A percentile compares a stretch with the other conserved stretches of the same genome.
These are phyloP conservation scores for Phytophthora nicotianae DNA, from an alignment of 352 stramenopile genomes.

Conservation along the genomic window DNA sequence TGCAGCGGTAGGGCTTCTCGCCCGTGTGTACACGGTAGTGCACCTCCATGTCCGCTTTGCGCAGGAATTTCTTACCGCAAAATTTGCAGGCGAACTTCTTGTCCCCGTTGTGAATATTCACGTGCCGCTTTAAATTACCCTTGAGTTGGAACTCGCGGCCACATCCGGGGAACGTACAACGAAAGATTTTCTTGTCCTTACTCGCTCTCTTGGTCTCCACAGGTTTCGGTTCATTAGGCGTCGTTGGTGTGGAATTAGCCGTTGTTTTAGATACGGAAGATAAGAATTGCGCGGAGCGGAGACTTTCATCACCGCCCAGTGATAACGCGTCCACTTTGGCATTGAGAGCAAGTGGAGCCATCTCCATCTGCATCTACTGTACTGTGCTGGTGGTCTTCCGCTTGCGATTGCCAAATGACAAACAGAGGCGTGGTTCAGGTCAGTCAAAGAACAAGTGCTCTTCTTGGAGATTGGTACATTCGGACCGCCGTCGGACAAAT, in stretches of 20 bases:
- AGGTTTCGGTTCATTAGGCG: not conserved
- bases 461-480: constrained; percentile 12
- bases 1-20: constrained; percentile 77
- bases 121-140: constrained; percentile 66
- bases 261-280: not conserved
- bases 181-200: constrained; percentile 34
- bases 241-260: not conserved
- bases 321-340: constrained; percentile 29
- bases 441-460: constrained; percentile 21
- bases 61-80: constrained; percentile 66
- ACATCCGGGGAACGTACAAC: constrained; percentile 58
- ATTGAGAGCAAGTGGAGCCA: constrained; percentile 26
- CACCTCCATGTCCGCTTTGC: constrained; percentile 79
- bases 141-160: constrained; percentile 67
- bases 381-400: not conserved
- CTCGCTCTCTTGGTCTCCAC: constrained; percentile 6
- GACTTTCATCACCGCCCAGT: constrained; percentile 9
- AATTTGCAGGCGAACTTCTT: constrained; percentile 67
- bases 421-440: not conserved
- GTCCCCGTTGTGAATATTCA: constrained; percentile 62
- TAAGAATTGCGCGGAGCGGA: constrained; percentile 7
- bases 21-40: constrained; percentile 78
- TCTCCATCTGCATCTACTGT: constrained; percentile 13
- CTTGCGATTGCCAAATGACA: constrained; percentile 22
- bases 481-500: constrained; percentile 26